phyloP scores from a whole-genome alignment of 2,329 filamentous ascomycete genomes.

The Colletotrichum nymphaeae region DNA sequence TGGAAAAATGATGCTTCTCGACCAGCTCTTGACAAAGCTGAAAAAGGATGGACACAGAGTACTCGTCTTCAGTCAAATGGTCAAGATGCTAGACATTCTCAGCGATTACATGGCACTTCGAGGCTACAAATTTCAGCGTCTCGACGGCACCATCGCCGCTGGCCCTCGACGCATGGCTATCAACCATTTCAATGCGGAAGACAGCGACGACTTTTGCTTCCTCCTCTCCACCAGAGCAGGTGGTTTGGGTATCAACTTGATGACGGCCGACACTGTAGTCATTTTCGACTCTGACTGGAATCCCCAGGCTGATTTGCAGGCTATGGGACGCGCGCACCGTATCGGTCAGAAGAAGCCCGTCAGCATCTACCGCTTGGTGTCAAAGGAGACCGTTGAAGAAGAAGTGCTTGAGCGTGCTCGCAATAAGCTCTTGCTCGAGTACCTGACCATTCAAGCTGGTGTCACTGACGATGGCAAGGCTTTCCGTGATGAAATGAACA shows the following conservation, averaged over 20 bases:
- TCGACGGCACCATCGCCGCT: constrained; percentile 94
- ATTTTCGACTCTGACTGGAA: constrained; percentile 99
- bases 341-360: constrained; percentile 97
- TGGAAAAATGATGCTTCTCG: constrained; percentile 99
- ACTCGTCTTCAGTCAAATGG: constrained; percentile 99
- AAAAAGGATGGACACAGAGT: constrained; percentile 95
- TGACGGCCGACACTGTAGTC: constrained; percentile 98
- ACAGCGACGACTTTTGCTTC: constrained; percentile 96
- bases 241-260: constrained; percentile 97
- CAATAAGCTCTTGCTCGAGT: constrained; percentile 97
- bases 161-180: constrained; percentile 91
- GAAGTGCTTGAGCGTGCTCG: constrained; percentile 95
- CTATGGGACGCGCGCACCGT: constrained; percentile 97
- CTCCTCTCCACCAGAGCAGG: constrained; percentile 94
- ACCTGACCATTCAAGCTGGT: constrained; percentile 95
- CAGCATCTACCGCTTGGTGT: constrained; percentile 95
- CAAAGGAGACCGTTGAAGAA: constrained; percentile 98
- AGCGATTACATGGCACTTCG: constrained; percentile 93
- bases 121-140: constrained; percentile 93
- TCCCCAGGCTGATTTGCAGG: constrained; percentile 95
- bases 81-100: constrained; percentile 96
- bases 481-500: constrained; percentile 78
- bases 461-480: constrained; percentile 95
- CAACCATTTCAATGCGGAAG: constrained; percentile 98
- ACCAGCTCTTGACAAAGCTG: constrained; percentile 93